A percentile compares a stretch with the other conserved stretches of the same genome.
phyloP scores from a whole-genome alignment of 805 yeast genomes.

The Pichia cabralensis region DNA sequence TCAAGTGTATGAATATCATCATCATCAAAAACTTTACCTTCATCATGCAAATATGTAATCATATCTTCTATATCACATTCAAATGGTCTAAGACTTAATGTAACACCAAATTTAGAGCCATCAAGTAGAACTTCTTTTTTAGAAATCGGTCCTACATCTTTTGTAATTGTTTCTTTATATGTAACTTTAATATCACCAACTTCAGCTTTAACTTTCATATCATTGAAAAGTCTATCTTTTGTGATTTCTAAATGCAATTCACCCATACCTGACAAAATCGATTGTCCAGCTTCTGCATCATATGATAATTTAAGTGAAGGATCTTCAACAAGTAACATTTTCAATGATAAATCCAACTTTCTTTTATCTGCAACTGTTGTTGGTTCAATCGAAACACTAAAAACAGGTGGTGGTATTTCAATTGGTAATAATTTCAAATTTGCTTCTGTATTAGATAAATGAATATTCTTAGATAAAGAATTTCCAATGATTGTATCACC shows the following conservation, averaged over 20 bases:
- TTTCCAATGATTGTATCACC: slow-evolving; percentile 84
- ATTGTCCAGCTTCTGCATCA: slow-evolving; percentile 85
- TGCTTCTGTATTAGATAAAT: slow-evolving; percentile 27
- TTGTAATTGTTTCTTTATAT: slow-evolving; percentile 58
- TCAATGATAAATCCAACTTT: slow-evolving; percentile 60
- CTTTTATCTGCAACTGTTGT: slow-evolving; percentile 70
- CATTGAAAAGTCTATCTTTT: slow-evolving; percentile 64
- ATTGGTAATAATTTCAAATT: slow-evolving; percentile 61
- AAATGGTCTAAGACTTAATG: slow-evolving; percentile 22
- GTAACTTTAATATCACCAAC: slow-evolving; percentile 83
- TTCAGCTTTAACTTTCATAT: slow-evolving; percentile 71
- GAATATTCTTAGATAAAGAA: slow-evolving; percentile 35
- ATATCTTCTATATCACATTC: slow-evolving; percentile 25
- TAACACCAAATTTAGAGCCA: slow-evolving; percentile 13
- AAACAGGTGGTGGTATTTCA: slow-evolving; percentile 84
- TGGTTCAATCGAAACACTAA: slow-evolving; percentile 79
- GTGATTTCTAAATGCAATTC: slow-evolving; percentile 91
- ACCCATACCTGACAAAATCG: slow-evolving; percentile 92
- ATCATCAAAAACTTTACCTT: slow-evolving; percentile 24
- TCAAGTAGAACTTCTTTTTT: background rate
- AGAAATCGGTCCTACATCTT: slow-evolving; percentile 16
- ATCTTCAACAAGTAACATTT: slow-evolving; percentile 68
- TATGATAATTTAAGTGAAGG: slow-evolving; percentile 68
- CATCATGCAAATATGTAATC: slow-evolving; percentile 22
- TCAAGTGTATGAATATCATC: slow-evolving; percentile 32